Base-by-base conservation (phyloP, 2,329 filamentous ascomycete species). In the Scorias spongiosa region DNA sequence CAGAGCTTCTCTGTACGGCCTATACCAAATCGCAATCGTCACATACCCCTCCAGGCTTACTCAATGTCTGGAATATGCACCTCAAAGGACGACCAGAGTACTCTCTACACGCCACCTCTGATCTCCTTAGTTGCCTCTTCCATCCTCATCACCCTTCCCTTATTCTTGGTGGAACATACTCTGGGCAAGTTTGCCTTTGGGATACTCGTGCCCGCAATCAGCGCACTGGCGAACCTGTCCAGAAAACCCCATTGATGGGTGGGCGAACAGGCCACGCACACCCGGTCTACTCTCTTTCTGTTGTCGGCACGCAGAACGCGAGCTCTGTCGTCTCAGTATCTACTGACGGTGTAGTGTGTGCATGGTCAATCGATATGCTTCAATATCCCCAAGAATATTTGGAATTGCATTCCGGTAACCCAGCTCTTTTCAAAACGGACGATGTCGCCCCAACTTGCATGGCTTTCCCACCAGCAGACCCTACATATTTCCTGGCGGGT, bases 251-350 rank as follows among this genome's bases (percentile, higher is more conserved):
- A 1, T 72, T 98, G 34, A 96, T 89, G 5, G 89, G 91, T 41
- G 88, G 85, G 11, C 88, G 61, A 39, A 58, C 55, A 10, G 61
- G 91, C 11, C 91, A 98, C 62, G 93, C 91, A 7, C 91, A 98
- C 58, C 91, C 91, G 0, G 84, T 98, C 50, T 98, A 98, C 68
- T 87, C 83, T 34, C 78, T 98, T 45, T 84, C 91, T 49, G 93
- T 98, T 44, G 86, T 98, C 41, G 91, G 91, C 50, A 98, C 93
- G 1, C 91, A 96, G 59, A 98, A 98, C 61, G 91, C 91, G 46
- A 94, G 95, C 68, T 98, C 96, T 63, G 94, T 98, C 60, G 84
- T 98, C 54, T 95, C 88, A 29, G 89, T 86, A 61, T 95, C 87
- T 1, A 98, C 91, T 1, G 91, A 98, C 58, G 91, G 91, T 44